phyloP scores from a whole-genome alignment of 2,329 filamentous ascomycete species.

The Hypoxylon sp. region DNA sequence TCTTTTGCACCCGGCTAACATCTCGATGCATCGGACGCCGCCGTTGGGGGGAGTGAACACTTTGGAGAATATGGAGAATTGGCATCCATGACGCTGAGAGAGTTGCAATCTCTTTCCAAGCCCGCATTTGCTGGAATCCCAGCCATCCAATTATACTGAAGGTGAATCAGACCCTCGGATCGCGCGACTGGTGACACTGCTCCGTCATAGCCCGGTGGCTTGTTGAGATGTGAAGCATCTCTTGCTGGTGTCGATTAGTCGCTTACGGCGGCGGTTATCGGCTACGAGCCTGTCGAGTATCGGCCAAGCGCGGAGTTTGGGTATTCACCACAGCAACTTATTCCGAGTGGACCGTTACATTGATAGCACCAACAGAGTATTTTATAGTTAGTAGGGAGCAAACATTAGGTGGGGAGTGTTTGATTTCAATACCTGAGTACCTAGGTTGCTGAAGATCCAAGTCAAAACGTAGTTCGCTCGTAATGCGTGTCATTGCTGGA shows the following conservation, averaged over 20 bases:
- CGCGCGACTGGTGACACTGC: constrained; percentile 1
- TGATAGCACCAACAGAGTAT: neutral
- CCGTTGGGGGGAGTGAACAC: neutral
- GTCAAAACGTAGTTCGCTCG: neutral
- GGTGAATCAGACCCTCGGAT: neutral
- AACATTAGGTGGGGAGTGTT: no score
- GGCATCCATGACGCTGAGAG: constrained; percentile 8
- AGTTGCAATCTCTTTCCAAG: constrained; percentile 28
- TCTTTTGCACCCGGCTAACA: constrained; percentile 12
- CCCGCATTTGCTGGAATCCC: constrained; percentile 28
- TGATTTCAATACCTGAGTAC: neutral
- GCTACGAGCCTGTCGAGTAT: constrained; percentile 6
- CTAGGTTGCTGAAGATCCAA: neutral
- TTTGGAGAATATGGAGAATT: constrained; percentile 25
- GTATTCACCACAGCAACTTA: neutral
- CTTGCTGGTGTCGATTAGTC: neutral
- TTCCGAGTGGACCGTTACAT: neutral
- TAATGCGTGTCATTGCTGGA: neutral
- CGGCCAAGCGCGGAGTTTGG: neutral
- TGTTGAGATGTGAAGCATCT: constrained; percentile 15
- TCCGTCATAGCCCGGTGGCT: constrained; percentile 12
- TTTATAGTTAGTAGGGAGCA: neutral
- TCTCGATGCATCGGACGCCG: constrained; percentile 20
- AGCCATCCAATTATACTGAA: constrained; percentile 5
- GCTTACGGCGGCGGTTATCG: constrained; percentile 5